Conservation (phyloP, 169 alveolate species). For the Plasmodium knowlesi region DNA sequence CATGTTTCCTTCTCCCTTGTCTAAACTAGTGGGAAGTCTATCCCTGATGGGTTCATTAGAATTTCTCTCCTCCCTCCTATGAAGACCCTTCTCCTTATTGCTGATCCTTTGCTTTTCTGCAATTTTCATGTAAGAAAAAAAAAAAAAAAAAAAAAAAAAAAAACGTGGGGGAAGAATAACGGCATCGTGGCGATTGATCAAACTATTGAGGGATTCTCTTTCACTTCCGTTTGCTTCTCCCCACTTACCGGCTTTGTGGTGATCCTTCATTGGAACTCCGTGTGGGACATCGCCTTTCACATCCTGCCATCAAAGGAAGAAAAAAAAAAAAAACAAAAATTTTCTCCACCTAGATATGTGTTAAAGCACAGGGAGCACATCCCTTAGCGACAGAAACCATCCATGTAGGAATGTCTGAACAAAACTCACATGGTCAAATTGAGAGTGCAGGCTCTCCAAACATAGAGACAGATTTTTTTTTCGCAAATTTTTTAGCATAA, state of each 20-base stretch:
- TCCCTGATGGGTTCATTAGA: neutral
- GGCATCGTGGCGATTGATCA: neutral
- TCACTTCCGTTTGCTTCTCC: neutral
- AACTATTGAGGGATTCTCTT: neutral
- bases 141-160: neutral
- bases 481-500: conserved; percentile 40
- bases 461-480: conserved; percentile 40
- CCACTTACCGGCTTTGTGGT: neutral
- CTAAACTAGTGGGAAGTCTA: neutral
- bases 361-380: neutral
- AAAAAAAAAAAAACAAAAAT: neutral
- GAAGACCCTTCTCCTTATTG: neutral
- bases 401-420: neutral
- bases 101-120: neutral
- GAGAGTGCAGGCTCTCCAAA: conserved; percentile 1
- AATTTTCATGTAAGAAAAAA: neutral
- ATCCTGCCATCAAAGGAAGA: neutral
- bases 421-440: conserved; percentile 24
- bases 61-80: neutral
- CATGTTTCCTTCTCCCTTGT: neutral
- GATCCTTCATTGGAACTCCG: neutral
- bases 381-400: neutral
- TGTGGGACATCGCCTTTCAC: neutral
- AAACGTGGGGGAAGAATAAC: neutral
- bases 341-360: neutral